These are phyloP conservation scores for Betula pendula DNA, from an alignment of 306 rosid genomes.

Conservation along the genomic window DNA sequence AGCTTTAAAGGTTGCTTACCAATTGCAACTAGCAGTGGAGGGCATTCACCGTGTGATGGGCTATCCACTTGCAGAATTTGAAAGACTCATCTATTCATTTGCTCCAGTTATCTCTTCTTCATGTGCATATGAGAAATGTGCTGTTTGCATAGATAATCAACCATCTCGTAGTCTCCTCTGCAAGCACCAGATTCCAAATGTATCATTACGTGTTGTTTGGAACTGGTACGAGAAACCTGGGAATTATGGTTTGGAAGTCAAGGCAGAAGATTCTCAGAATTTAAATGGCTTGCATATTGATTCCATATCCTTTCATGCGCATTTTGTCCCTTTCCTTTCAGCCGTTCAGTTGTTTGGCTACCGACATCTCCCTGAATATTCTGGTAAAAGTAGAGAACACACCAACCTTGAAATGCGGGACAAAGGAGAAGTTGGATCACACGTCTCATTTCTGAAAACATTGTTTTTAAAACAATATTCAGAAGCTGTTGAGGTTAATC, in stretches of 20 bases:
- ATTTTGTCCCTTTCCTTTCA: slow-evolving; percentile 28
- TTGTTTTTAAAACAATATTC: neutral
- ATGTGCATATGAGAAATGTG: neutral
- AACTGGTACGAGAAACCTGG: slow-evolving; percentile 29
- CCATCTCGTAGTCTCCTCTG: slow-evolving; percentile 17
- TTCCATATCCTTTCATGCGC: slow-evolving; percentile 10
- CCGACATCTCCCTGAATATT: neutral
- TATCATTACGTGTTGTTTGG: slow-evolving; percentile 25
- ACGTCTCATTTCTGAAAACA: neutral
- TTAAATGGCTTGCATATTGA: slow-evolving; percentile 7
- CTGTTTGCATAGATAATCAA: slow-evolving; percentile 11
- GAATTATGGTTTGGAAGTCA: slow-evolving; percentile 24
- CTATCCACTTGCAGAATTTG: slow-evolving; percentile 26
- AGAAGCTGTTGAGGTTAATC: neutral
- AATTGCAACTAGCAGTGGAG: slow-evolving; percentile 24
- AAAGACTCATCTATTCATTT: slow-evolving; percentile 22
- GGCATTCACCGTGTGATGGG: slow-evolving; percentile 9
- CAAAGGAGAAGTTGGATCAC: neutral
- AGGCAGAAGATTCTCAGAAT: slow-evolving; percentile 17
- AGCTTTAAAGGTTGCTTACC: slow-evolving; percentile 13
- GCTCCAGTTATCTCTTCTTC: slow-evolving; percentile 23
- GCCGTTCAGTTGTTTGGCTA: slow-evolving; percentile 21
- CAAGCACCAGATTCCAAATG: slow-evolving; percentile 25
- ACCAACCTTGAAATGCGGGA: neutral
- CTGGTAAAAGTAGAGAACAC: neutral